Evolutionary conservation across 2,329 filamentous ascomycete genomes (phyloP), one percentile per base, ranked within the genome.

Genomic region (Colletotrichum camelliae): DNA sequence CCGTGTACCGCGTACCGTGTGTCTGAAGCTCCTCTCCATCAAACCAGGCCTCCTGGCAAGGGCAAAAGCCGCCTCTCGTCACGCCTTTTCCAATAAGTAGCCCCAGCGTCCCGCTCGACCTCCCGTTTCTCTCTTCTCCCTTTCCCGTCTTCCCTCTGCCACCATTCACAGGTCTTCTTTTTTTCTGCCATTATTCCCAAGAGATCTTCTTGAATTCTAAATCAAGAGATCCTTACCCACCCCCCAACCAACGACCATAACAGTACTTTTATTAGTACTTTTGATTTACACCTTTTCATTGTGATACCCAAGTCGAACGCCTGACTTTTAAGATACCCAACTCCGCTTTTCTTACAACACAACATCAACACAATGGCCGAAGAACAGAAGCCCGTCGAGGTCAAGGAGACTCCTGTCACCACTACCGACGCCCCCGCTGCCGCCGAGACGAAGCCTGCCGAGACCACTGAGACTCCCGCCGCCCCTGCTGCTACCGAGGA

Each of bases 321-420:
- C 80, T 78, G 83, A 79, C 80, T 83, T 83, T 85, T 85, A 85
- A 48, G 82, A 83, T 83, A 84, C 81, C 81, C 79, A 79, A 79
- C 79, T 79, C 79, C 80, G 81, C 81, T 82, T 85, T 84, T 64
- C 81, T 79, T 78, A 77, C 81, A 35, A 33, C 58, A 61, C 58
- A 18, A 78, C 77, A 71, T 74, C 83, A 83, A 84, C 88, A 90
- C 82, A 89, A 95, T 95, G 93, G 92, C 94, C 87, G 93, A 95
- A 83, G 89, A 88, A 85, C 90, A 92, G 86, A 95, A 95, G 89
- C 90, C 93, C 83, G 88, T 91, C 81, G 92, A 93, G 85, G 88
- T 88, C 85, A 81, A 85, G 83, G 90, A 91, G 87, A 87, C 87
- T 79, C 84, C 87, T 76, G 85, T 83, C 55, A 81, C 81, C 35